Evolutionary conservation across 1,284 basidiomycete genomes (phyloP), one percentile per base, ranked within the genome.

Genomic region (Ustilago loliicola): DNA sequence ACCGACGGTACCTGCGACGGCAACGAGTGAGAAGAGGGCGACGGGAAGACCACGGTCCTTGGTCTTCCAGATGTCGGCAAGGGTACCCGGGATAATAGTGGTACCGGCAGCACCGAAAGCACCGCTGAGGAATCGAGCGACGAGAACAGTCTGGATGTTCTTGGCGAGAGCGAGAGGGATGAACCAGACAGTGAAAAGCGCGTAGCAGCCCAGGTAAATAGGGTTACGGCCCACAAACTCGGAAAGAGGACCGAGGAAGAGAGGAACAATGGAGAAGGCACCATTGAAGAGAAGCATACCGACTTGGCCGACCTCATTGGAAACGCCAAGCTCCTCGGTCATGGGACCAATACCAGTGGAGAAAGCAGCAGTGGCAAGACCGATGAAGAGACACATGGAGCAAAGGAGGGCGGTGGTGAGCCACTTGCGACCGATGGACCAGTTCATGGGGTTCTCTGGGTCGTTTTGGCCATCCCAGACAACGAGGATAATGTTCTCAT

Each of bases 211-310:
- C 23, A 87, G 72, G 69, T 85, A 87, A 66, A 87, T 81, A 47
- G 72, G 72, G 58, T 83, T 80, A 40, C 84, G 80, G 11, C 86
- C 86, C 48, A 83, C 72, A 34, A 84, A 82, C 67, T 87, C 86
- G 56, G 81, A 85, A 19, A 87, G 78, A 10, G 85, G 86, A 19
- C 84, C 86, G 23, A 87, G 70, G 72, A 83, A 78, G 54, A 85
- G 75, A 1, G 85, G 84, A 0, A 82, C 83, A 30, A 80, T 62
- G 19, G 77, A 63, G 62, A 71, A 80, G 3, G 72, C 71, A 11
- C 76, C 81, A 77, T 86, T 82, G 80, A 85, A 81, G 32, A 80
- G 65, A 66, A 83, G 77, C 80, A 86, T 82, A 6, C 85, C 85
- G 54, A 86, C 74, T 56, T 86, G 84, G 4, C 84, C 85, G 27